Evolutionary conservation across 2,329 filamentous ascomycete genomes (phyloP).

Genomic region (Polychaeton citri): DNA sequence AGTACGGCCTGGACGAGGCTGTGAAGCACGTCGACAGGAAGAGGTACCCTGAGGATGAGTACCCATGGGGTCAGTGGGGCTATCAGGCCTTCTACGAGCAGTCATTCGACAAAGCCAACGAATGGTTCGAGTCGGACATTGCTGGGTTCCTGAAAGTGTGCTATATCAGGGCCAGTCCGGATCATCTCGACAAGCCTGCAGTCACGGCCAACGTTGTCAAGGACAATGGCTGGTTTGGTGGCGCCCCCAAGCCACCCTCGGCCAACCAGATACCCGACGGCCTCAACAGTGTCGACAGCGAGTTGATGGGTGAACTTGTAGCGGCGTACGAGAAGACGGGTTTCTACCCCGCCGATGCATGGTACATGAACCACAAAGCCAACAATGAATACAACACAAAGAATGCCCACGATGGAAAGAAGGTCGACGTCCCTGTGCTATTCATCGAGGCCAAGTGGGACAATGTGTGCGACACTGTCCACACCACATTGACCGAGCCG

Average conservation of each 20-base stretch:
- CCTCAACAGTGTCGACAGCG: conserved; percentile 17
- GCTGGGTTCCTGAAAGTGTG: conserved; percentile 14
- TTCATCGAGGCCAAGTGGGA: conserved; percentile 29
- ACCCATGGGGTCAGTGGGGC: conserved; percentile 24
- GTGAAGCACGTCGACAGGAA: conserved; percentile 28
- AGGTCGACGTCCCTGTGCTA: conserved; percentile 24
- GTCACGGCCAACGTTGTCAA: conserved; percentile 7
- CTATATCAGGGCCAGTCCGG: conserved; percentile 15
- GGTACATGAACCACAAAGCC: conserved; percentile 31
- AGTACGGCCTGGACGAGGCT: conserved; percentile 26
- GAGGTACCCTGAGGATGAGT: conserved; percentile 32
- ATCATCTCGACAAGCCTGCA: conserved; percentile 14
- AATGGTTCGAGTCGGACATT: conserved; percentile 5
- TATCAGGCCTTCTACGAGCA: conserved; percentile 23
- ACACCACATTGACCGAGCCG: conserved; percentile 20
- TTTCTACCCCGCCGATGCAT: conserved; percentile 25
- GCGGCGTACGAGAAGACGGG: conserved; percentile 27
- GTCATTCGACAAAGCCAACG: conserved; percentile 11
- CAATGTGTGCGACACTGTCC: conserved; percentile 23
- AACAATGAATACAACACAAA: conserved; percentile 30
- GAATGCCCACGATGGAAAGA: conserved; percentile 19
- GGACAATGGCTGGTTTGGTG: conserved; percentile 22
- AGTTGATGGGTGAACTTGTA: conserved; percentile 12
- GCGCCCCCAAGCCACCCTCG: conserved; percentile 10
- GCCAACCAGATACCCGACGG: conserved; percentile 19